A percentile compares a stretch with the other conserved stretches of the same genome.
Evolutionary conservation across 805 yeast genomes (phyloP).

Genomic region (Wickerhamiella spandovensis): DNA sequence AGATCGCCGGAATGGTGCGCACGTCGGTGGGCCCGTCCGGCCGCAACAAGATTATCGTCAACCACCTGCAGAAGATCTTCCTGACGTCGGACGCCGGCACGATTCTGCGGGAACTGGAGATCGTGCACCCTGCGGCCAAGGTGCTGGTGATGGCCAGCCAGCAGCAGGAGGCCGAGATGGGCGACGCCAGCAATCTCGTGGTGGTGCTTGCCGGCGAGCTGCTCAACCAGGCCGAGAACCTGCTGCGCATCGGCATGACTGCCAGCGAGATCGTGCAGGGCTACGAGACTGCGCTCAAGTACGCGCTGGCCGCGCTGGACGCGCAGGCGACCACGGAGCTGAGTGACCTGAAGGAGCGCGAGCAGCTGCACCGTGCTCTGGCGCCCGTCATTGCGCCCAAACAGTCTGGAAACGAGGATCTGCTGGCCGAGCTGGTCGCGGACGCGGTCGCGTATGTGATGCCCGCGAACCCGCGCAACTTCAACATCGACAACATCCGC

Average conservation of each 20-base stretch:
- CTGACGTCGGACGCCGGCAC: conserved; percentile 98
- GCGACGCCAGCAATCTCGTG: conserved; percentile 89
- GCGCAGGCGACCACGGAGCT: conserved; percentile 38
- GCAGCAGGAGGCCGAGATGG: conserved; percentile 96
- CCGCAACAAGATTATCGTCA: conserved; percentile 88
- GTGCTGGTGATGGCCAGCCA: conserved; percentile 90
- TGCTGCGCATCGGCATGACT: conserved; percentile 71
- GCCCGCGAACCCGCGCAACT: conserved; percentile 47
- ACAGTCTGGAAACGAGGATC: conserved; percentile 79
- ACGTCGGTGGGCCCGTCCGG: conserved; percentile 98
- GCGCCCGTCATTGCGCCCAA: conserved; percentile 86
- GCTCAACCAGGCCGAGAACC: conserved; percentile 71
- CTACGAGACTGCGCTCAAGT: conserved; percentile 72
- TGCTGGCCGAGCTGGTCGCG: conserved; percentile 61
- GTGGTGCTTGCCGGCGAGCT: conserved; percentile 88
- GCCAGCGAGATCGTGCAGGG: conserved; percentile 92
- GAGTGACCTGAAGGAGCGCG: conserved; percentile 39
- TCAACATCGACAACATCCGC: conserved; percentile 87
- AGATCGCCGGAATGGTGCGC: conserved; percentile 78
- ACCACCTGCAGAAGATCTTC: conserved; percentile 71
- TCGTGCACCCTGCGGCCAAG: conserved; percentile 95
- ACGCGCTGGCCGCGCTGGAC: conserved; percentile 56
- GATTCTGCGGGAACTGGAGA: conserved; percentile 81
- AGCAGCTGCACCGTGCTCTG: conserved; percentile 56
- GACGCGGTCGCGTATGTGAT: conserved; percentile 72